Conservation (phyloP, 148 eudicot species). For the Camellia lanceoleosa region DNA sequence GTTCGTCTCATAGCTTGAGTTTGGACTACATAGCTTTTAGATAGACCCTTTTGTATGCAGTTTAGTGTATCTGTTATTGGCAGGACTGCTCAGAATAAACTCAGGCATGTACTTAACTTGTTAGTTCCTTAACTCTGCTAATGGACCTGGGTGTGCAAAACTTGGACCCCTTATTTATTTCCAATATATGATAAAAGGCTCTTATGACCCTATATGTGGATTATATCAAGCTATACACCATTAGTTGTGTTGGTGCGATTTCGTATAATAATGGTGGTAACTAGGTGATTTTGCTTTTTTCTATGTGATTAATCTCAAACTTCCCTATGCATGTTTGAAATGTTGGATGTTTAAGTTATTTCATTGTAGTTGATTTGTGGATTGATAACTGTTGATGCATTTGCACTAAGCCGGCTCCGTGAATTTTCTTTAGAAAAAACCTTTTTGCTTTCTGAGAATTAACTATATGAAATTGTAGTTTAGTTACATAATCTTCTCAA, state of each 20-base stretch:
- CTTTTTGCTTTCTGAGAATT: conserved; percentile 1
- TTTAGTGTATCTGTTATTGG: background rate
- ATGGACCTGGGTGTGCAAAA: background rate
- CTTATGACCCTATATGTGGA: background rate
- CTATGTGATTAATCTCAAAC: background rate
- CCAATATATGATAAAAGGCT: background rate
- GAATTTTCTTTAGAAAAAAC: background rate
- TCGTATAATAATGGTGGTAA: background rate
- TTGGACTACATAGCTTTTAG: background rate
- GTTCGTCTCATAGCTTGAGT: background rate
- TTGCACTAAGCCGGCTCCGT: background rate
- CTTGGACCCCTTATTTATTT: background rate
- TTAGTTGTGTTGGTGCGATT: background rate
- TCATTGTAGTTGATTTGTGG: background rate
- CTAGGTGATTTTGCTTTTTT: background rate
- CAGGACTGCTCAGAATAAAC: background rate
- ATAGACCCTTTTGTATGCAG: background rate
- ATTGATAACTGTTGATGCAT: background rate
- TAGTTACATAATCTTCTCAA: conserved; percentile 8
- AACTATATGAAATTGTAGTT: background rate
- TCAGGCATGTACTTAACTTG: background rate
- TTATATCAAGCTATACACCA: background rate
- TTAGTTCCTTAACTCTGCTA: background rate
- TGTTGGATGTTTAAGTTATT: background rate
- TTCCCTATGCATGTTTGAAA: background rate